Evolutionary conservation across 805 yeast genomes (phyloP), one percentile per base, ranked within the genome.

Genomic region (Jamesozyma gamospora): DNA sequence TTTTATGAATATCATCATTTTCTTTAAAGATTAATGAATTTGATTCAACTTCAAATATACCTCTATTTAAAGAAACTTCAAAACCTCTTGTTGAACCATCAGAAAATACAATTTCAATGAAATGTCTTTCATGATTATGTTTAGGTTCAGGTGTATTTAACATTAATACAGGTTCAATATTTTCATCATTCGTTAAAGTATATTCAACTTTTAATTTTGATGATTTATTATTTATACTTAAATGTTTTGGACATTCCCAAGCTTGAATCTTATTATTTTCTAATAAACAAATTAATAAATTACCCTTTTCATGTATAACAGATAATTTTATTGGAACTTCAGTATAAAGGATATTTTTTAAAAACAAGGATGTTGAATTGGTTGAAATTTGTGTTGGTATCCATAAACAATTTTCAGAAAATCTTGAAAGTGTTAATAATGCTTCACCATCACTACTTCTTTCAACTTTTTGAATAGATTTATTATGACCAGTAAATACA

Each of bases 401-500:
- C 90, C 90, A 81, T 3, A 81, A 58, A 32, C 70, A 68, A 48
- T 74, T 77, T 32, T 71, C 71, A 5, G 52, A 46, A 49, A 78
- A 81, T 45, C 86, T 63, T 7, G 81, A 73, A 11, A 70, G 58
- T 1, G 86, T 73, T 10, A 82, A 56, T 44, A 79, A 56, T 0
- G 82, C 70, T 21, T 69, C 64, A 28, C 88, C 90, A 51, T 77
- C 75, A 6, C 75, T 64, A 1, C 94, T 81, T 49, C 87, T 74
- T 14, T 75, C 64, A 3, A 88, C 58, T 36, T 68, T 70, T 47
- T 74, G 75, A 17, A 88, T 77, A 0, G 95, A 83, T 53, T 87
- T 87, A 40, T 76, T 72, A 54, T 87, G 96, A 1, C 97, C 97
- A 1, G 94, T 85, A 40, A 80, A 74, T 48, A 81, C 78, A 45